Base-by-base conservation (phyloP, 2,329 filamentous ascomycete genomes). In the Fusarium lateritium region DNA sequence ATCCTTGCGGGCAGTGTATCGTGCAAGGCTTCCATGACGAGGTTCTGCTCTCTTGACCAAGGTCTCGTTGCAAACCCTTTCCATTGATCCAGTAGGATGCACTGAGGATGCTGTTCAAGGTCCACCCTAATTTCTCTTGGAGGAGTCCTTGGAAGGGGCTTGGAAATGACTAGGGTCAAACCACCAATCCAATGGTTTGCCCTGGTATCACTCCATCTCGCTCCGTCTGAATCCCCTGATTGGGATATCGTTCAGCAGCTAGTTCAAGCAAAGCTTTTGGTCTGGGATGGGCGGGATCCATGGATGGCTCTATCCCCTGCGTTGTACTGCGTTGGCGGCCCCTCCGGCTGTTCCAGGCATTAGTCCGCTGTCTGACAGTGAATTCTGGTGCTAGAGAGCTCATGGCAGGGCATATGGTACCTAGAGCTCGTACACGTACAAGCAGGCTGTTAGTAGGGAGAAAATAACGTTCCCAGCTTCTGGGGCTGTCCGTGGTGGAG, bases 51-150 rank as follows among this genome's bases (percentile, higher is more conserved):
- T 36, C 42, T 21, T 21, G 58, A 43, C 44, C 61, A 67, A 45
- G 62, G 63, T 21, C 39, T 67, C 39, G 67, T 55, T 46, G 56
- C 57, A 67, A 59, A 64, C 52, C 63, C 38, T 54, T 62, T 36
- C 61, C 66, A 46, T 44, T 54, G 54, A 67, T 62, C 56, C 52
- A 66, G 47, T n/a, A 56, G 54, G 57, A 70, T 64, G 56, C 53
- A 38, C 58, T 56, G 56, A 66, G 59, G 45, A 47, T 44, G 65
- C 52, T 56, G 45, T 42, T 66, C 34, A 46, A 57, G 64, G 46
- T 44, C 67, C 67, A 70, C 67, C 51, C 34, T 64, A 70, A 70
- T 70, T 51, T 70, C 67, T 70, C 67, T 65, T 71, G 47, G 55
- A 67, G 63, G 47, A 62, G 66, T 54, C 56, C 38, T 59, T 69